Percentiles rank a stretch among this genome's conserved stretches.
Conservation (phyloP, 2,329 filamentous ascomycete species). For the Botryotinia calthae region DNA sequence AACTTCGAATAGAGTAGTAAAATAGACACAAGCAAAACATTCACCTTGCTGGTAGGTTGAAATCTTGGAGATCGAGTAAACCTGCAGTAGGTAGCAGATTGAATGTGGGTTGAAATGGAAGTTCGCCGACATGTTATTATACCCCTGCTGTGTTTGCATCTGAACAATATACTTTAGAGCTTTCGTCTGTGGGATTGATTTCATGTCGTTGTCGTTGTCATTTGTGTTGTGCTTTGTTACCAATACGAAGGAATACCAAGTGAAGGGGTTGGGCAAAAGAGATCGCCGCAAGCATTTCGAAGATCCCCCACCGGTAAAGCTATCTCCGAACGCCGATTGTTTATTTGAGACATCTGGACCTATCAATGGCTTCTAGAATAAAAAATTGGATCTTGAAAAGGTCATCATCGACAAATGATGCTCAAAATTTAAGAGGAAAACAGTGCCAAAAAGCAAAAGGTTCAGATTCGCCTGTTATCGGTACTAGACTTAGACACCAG, state of each 20-base stretch:
- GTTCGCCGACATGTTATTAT: neutral
- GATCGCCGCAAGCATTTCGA: constrained; percentile 1
- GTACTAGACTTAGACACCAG: neutral
- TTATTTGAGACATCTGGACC: neutral
- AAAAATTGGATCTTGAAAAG: neutral
- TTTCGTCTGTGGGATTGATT: neutral
- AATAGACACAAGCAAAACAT: neutral
- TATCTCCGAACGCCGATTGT: neutral
- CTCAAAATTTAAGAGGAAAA: neutral
- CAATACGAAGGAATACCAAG: neutral
- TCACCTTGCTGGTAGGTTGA: neutral
- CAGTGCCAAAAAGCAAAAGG: neutral
- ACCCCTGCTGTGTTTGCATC: neutral
- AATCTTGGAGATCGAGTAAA: neutral
- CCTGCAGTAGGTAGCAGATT: neutral
- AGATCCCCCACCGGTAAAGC: constrained; percentile 1
- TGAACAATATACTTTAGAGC: neutral
- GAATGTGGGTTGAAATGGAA: neutral
- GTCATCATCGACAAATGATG: neutral
- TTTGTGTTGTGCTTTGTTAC: neutral
- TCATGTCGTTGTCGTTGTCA: neutral
- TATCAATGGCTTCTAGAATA: neutral
- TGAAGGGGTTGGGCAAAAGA: neutral
- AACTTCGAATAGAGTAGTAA: neutral
- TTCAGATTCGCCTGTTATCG: neutral